Percentiles rank a stretch among this genome's conserved stretches.
Evolutionary conservation across 495 filamentous ascomycete genomes (phyloP).

Genomic region (Daldinia loculata): DNA sequence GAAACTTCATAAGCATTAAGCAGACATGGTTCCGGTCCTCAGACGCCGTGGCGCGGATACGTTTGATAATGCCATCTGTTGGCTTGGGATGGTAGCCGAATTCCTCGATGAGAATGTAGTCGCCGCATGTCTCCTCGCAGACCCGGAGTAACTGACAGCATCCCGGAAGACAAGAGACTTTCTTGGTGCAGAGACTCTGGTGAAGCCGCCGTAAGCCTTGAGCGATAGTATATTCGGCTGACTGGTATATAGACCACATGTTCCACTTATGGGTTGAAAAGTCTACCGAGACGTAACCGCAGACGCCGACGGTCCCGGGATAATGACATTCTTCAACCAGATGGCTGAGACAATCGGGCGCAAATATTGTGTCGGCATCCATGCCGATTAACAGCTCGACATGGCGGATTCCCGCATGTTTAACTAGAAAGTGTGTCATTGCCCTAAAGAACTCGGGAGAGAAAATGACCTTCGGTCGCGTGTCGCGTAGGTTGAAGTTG

Average conservation of each 20-base stretch:
- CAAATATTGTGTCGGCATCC: constrained; percentile 49
- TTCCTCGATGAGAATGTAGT: constrained; percentile 43
- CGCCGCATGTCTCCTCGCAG: constrained; percentile 46
- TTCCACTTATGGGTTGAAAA: constrained; percentile 35
- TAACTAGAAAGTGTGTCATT: constrained; percentile 36
- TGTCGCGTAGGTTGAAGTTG: constrained; percentile 65
- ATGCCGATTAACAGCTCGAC: constrained; percentile 45
- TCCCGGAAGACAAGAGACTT: constrained; percentile 47
- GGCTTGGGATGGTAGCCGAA: constrained; percentile 46
- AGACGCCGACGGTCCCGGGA: constrained; percentile 42
- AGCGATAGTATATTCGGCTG: constrained; percentile 45
- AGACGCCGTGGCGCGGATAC: constrained; percentile 44
- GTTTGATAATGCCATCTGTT: constrained; percentile 42
- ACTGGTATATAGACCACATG: constrained; percentile 44
- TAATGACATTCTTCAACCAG: constrained; percentile 41
- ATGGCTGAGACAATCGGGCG: constrained; percentile 38
- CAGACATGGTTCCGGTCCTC: constrained; percentile 47
- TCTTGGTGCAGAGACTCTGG: constrained; percentile 44
- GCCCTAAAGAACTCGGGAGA: constrained; percentile 39
- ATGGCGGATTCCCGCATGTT: constrained; percentile 34
- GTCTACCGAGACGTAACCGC: constrained; percentile 46
- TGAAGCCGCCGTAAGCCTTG: constrained; percentile 46
- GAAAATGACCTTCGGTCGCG: constrained; percentile 38
- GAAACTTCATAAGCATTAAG: constrained; percentile 44
- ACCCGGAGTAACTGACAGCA: constrained; percentile 47